These are phyloP conservation scores for Onygenales sp. DNA, from an alignment of 2,329 filamentous ascomycete species.

Conservation along the genomic window DNA sequence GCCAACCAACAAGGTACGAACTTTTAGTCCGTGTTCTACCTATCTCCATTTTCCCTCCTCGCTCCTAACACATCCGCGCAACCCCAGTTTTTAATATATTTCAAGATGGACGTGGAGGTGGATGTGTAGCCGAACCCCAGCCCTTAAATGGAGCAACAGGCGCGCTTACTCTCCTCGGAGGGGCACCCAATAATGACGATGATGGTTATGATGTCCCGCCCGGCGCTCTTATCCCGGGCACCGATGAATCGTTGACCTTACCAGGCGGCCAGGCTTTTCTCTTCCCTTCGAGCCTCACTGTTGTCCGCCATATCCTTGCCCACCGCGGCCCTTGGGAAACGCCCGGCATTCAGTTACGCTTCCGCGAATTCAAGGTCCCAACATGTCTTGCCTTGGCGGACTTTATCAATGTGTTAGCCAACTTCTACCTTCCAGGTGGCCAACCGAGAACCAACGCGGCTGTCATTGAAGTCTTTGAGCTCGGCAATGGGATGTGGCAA, in stretches of 20 bases:
- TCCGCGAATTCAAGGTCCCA: no score
- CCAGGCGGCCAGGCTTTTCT: slow-evolving; percentile 55
- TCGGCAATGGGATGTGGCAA: slow-evolving; percentile 37
- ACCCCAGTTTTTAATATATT: no score
- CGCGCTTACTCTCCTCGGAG: slow-evolving; percentile 1
- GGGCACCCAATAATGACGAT: slow-evolving; percentile 22
- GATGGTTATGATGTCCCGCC: slow-evolving; percentile 30
- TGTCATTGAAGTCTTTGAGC: slow-evolving; percentile 47
- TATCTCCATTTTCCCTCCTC: no score
- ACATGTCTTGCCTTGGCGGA: slow-evolving; percentile 21
- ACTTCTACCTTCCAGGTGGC: background rate
- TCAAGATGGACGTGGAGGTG: no score
- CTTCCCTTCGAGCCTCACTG: slow-evolving; percentile 50
- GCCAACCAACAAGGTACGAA: no score
- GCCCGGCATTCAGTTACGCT: slow-evolving; percentile 22
- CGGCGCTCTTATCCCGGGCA: slow-evolving; percentile 47
- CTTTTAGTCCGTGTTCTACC: no score
- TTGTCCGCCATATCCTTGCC: slow-evolving; percentile 49
- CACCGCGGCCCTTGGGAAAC: slow-evolving; percentile 23
- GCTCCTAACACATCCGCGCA: no score
- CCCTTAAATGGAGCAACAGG: background rate
- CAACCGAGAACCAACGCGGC: slow-evolving; percentile 32
- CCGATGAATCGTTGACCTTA: slow-evolving; percentile 37
- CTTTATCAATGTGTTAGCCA: slow-evolving; percentile 23
- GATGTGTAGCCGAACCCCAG: no score